A percentile compares a stretch with the other conserved stretches of the same genome.
Evolutionary conservation across 768 basidiomycete genomes (phyloP).

Genomic region (Auricularia heimuer): DNA sequence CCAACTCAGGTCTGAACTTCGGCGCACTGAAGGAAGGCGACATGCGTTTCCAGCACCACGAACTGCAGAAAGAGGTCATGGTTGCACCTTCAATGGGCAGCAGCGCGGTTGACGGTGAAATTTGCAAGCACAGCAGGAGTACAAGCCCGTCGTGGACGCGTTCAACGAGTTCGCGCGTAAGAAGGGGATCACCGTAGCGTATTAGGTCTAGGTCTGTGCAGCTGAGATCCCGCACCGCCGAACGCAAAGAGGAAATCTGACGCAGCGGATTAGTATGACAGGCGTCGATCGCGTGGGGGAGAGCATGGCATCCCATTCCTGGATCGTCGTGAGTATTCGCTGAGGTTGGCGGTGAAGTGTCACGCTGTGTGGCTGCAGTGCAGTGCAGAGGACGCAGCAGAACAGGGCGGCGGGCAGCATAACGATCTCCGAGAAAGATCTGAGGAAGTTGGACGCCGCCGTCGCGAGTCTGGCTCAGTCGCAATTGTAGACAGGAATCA

Average conservation of each 20-base stretch:
- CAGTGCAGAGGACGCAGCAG: slow-evolving; percentile 16
- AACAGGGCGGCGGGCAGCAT: slow-evolving; percentile 36
- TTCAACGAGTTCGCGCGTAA: slow-evolving; percentile 30
- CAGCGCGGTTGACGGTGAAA: slow-evolving; percentile 8
- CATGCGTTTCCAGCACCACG: slow-evolving; percentile 25
- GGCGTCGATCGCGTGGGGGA: slow-evolving; percentile 30
- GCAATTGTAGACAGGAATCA: too few species aligned
- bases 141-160: slow-evolving; percentile 33
- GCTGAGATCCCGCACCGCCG: too few species aligned
- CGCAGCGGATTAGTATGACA: too few species aligned
- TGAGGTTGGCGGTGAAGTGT: neutral
- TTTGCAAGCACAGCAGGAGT: slow-evolving; percentile 29
- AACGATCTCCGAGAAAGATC: slow-evolving; percentile 31
- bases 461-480: too few species aligned
- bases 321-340: slow-evolving; percentile 30
- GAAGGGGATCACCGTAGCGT: slow-evolving; percentile 32
- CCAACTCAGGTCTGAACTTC: slow-evolving; percentile 34
- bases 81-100: slow-evolving; percentile 3
- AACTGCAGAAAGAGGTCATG: slow-evolving; percentile 34
- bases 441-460: slow-evolving; percentile 29
- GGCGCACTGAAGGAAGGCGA: slow-evolving; percentile 33
- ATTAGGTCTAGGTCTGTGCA: slow-evolving; percentile 15
- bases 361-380: slow-evolving; percentile 17
- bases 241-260: too few species aligned
- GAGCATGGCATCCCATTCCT: slow-evolving; percentile 36